Evolutionary conservation across 2,329 filamentous ascomycete species (phyloP).

Genomic region (Hortaea sp.): DNA sequence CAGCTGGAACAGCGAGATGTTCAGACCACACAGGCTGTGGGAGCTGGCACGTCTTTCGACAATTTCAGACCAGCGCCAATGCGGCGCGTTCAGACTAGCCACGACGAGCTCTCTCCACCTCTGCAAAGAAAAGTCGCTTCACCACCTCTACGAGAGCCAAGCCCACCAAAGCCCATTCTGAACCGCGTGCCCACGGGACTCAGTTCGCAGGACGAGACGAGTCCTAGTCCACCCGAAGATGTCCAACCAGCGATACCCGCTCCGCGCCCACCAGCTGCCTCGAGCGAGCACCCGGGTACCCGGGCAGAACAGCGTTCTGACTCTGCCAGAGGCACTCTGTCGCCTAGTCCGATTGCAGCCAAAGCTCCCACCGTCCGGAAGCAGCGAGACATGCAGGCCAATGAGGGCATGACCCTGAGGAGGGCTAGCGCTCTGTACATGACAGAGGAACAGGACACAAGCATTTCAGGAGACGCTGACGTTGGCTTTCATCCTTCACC

Average conservation of each 20-base stretch:
- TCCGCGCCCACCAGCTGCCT: neutral
- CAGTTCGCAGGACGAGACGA: slow-evolving; percentile 1
- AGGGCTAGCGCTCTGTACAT: slow-evolving; percentile 21
- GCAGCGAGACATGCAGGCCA: slow-evolving; percentile 18
- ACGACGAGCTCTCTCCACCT: slow-evolving; percentile 16
- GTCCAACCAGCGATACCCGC: neutral
- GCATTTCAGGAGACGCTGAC: slow-evolving; percentile 1
- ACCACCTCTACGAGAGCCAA: slow-evolving; percentile 7
- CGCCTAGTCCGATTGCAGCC: slow-evolving; percentile 1
- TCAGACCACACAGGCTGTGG: neutral
- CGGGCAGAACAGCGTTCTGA: neutral
- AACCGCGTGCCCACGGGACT: slow-evolving; percentile 19
- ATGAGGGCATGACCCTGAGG: slow-evolving; percentile 22
- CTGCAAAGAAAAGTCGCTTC: slow-evolving; percentile 16
- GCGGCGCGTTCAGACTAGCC: slow-evolving; percentile 15
- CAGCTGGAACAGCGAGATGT: neutral
- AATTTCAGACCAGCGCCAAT: slow-evolving; percentile 10
- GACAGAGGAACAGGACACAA: slow-evolving; percentile 14
- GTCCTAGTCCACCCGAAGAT: neutral
- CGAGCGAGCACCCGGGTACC: neutral
- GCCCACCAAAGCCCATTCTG: slow-evolving; percentile 11
- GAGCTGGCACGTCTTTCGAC: slow-evolving; percentile 4
- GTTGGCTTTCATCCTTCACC: slow-evolving; percentile 7
- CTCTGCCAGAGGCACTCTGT: neutral
- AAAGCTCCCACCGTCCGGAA: slow-evolving; percentile 12